phyloP scores from a whole-genome alignment of 495 filamentous ascomycete genomes.

The Massariosphaeria phaeospora region DNA sequence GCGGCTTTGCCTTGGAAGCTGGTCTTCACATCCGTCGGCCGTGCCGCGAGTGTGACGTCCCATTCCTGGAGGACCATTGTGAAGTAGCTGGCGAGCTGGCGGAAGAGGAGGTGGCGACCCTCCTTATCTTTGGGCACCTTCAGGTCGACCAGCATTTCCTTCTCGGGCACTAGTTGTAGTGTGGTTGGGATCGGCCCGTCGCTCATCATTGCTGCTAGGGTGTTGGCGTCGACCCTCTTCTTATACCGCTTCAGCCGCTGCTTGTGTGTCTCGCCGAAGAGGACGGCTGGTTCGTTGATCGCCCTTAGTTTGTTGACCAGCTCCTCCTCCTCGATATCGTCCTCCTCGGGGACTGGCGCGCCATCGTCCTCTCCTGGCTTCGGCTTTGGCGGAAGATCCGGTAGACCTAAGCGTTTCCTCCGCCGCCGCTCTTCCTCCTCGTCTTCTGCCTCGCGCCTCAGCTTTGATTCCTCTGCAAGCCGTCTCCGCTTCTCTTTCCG shows the following conservation, averaged over 20 bases:
- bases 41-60: slow-evolving; percentile 68
- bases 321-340: slow-evolving; percentile 69
- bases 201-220: slow-evolving; percentile 44
- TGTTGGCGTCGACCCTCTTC: slow-evolving; percentile 50
- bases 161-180: slow-evolving; percentile 68
- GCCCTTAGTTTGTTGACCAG: slow-evolving; percentile 61
- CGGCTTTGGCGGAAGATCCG: slow-evolving; percentile 58
- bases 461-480: slow-evolving; percentile 73
- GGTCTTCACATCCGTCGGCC: slow-evolving; percentile 58
- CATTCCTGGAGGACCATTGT: slow-evolving; percentile 87
- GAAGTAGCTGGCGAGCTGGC: slow-evolving; percentile 89
- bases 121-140: slow-evolving; percentile 50
- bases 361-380: slow-evolving; percentile 42
- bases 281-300: slow-evolving; percentile 62
- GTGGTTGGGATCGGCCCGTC: slow-evolving; percentile 64
- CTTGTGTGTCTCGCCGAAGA: slow-evolving; percentile 83
- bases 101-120: slow-evolving; percentile 62
- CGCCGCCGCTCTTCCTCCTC: slow-evolving; percentile 51
- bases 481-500: slow-evolving; percentile 74
- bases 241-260: slow-evolving; percentile 65
- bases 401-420: slow-evolving; percentile 59
- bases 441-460: slow-evolving; percentile 65
- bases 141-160: slow-evolving; percentile 75
- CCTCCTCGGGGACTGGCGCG: slow-evolving; percentile 44
- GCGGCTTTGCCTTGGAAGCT: slow-evolving; percentile 74